Conservation (phyloP, 169 alveolate species). For the Eimeria sp. region DNA sequence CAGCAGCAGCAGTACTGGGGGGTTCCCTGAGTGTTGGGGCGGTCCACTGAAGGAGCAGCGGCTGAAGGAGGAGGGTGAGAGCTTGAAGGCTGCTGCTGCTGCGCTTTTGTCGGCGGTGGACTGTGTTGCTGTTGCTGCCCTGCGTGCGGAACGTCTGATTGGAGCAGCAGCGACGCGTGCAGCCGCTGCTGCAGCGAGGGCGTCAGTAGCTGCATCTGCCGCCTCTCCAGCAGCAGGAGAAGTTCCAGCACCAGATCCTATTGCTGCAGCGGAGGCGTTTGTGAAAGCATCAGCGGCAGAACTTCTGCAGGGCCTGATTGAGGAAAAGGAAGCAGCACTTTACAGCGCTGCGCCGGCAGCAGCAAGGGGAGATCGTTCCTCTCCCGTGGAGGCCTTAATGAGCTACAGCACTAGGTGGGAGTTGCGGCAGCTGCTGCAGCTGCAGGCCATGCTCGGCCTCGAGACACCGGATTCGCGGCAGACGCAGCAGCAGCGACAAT, state of each 20-base stretch:
- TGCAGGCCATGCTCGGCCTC: conserved; percentile 32
- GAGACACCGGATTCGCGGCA: neutral
- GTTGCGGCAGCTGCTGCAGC: conserved; percentile 18
- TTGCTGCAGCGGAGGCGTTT: neutral
- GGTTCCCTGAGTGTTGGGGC: conserved; percentile 25
- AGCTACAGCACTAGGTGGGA: neutral
- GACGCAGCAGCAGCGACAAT: conserved; percentile 12
- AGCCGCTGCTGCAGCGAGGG: conserved; percentile 27
- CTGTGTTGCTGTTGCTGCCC: conserved; percentile 67
- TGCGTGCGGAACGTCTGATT: conserved; percentile 6
- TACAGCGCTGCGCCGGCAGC: conserved; percentile 6
- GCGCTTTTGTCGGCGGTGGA: conserved; percentile 74
- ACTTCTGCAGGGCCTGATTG: conserved; percentile 1
- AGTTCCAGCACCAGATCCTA: too few relatives aligned
- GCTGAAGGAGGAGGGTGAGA: conserved; percentile 49
- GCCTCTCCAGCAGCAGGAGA: neutral
- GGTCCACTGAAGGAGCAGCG: conserved; percentile 5
- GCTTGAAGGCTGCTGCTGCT: conserved; percentile 59
- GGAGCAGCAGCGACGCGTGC: neutral
- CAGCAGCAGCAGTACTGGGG: conserved; percentile 38
- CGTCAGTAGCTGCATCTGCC: conserved; percentile 2
- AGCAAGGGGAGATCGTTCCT: neutral
- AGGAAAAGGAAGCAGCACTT: neutral
- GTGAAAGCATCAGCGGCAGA: conserved; percentile 29
- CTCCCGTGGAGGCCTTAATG: neutral